These are phyloP conservation scores for Aquanectria penicillioides DNA, from an alignment of 2,329 filamentous ascomycete genomes.

Conservation along the genomic window DNA sequence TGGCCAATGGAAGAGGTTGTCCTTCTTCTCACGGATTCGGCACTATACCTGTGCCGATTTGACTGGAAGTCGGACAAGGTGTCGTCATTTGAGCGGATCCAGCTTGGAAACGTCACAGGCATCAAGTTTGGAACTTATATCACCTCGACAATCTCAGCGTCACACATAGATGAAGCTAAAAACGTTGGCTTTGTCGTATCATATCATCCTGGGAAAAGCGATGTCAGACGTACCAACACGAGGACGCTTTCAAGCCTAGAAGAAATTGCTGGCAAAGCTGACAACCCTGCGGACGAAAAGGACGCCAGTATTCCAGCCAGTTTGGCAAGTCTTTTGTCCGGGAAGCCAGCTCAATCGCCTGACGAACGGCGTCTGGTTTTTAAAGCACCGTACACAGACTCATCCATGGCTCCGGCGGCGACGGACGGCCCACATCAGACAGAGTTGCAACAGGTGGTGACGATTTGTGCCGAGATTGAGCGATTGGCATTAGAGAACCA, in stretches of 20 bases:
- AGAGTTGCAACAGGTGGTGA: constrained; percentile 66
- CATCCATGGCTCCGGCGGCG: constrained; percentile 64
- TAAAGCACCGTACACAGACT: constrained; percentile 65
- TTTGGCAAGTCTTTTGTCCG: constrained; percentile 55
- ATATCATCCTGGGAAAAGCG: constrained; percentile 77
- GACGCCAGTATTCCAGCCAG: constrained; percentile 44
- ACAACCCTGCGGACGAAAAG: constrained; percentile 30
- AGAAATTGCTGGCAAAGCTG: constrained; percentile 41
- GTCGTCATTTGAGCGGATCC: constrained; percentile 87
- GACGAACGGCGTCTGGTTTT: constrained; percentile 58
- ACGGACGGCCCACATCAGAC: constrained; percentile 55
- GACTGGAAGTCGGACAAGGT: constrained; percentile 98
- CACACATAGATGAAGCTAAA: constrained; percentile 78
- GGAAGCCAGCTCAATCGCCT: constrained; percentile 40
- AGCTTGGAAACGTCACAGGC: constrained; percentile 75
- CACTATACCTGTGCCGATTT: constrained; percentile 89
- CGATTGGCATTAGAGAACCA: constrained; percentile 66
- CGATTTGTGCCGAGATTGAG: constrained; percentile 81
- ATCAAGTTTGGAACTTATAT: constrained; percentile 89
- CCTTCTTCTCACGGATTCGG: constrained; percentile 84
- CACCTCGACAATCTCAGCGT: constrained; percentile 82
- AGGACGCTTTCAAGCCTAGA: constrained; percentile 73
- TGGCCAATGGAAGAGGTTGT: constrained; percentile 89
- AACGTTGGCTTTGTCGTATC: constrained; percentile 87
- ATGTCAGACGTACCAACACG: constrained; percentile 85